Evolutionary conservation across 1,284 basidiomycete species (phyloP), one percentile per base, ranked within the genome.

Genomic region (Sporisorium sorghi): DNA sequence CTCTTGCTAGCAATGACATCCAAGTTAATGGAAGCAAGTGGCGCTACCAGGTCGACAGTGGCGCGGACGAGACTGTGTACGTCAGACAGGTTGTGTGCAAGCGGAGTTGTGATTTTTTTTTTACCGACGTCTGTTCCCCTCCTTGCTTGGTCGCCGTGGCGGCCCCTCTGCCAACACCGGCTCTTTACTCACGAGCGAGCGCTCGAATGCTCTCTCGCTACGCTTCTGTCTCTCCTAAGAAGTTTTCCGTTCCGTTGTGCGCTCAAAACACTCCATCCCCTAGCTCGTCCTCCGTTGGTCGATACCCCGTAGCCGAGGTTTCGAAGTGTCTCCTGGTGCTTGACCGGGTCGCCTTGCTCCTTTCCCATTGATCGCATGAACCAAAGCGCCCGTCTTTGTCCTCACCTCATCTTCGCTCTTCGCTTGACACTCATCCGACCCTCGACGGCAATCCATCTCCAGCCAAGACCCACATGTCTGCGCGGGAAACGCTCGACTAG

Each of bases 251-350:
- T 46, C 26, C 24, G 44, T 43, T 43, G 40, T n/a, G 8, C 24
- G 26, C 44, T 46, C 33, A 33, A 12, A 33, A 33, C n/a, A n/a
- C 33, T 10, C 33, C 33, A 14, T 33, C 33, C 33, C 11, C 33
- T 12, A 12, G 3, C 33, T 33, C 3, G 33, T 12, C 14, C 19
- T 26, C 19, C 11, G 11, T 43, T 28, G 23, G n/a, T 11, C 17
- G 15, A 19, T 26, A 17, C 12, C 23, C 30, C 46, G 10, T 52
- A 61, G 59, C 59, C 65, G 59, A 60, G 57, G 28, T 54, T 61
- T 58, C 39, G 39, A 30, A 9, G 26, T 8, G n/a, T 19, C 28
- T 28, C n/a, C n/a, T n/a, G n/a, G n/a, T 40, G n/a, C 15, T n/a
- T 40, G 37, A 17, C 49, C 21, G 23, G 11, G 21, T 21, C 21